Evolutionary conservation across 768 basidiomycete species (phyloP).

Genomic region (Psilocybe azurescens): DNA sequence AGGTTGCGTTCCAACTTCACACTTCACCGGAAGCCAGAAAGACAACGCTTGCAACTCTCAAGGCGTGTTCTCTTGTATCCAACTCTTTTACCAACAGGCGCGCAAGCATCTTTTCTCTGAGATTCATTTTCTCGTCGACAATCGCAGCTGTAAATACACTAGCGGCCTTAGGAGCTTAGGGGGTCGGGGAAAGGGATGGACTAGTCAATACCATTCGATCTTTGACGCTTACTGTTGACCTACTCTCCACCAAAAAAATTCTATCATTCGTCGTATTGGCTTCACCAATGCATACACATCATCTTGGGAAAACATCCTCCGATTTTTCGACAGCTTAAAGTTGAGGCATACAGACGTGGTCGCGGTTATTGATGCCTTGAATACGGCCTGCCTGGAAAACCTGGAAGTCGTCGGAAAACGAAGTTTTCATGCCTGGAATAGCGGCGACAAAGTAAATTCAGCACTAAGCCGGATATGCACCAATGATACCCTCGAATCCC

Average conservation of each 20-base stretch:
- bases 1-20: conserved; percentile 1
- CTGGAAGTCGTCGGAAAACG: background rate
- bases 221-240: background rate
- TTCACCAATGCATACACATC: background rate
- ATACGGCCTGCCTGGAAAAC: background rate
- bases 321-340: background rate
- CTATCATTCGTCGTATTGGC: background rate
- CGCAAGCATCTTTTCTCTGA: background rate
- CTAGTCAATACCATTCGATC: background rate
- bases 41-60: background rate
- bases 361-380: background rate
- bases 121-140: background rate
- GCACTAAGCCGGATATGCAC: background rate
- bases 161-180: background rate
- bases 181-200: background rate
- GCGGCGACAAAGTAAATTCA: background rate
- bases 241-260: background rate
- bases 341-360: background rate
- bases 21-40: background rate
- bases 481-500: background rate
- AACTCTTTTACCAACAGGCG: background rate
- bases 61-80: conserved; percentile 1
- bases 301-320: background rate
- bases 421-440: background rate
- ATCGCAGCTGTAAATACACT: background rate